A percentile compares a stretch with the other conserved stretches of the same genome.
phyloP scores from a whole-genome alignment of 2,329 filamentous ascomycete species.

The Fusarium tricinctum region DNA sequence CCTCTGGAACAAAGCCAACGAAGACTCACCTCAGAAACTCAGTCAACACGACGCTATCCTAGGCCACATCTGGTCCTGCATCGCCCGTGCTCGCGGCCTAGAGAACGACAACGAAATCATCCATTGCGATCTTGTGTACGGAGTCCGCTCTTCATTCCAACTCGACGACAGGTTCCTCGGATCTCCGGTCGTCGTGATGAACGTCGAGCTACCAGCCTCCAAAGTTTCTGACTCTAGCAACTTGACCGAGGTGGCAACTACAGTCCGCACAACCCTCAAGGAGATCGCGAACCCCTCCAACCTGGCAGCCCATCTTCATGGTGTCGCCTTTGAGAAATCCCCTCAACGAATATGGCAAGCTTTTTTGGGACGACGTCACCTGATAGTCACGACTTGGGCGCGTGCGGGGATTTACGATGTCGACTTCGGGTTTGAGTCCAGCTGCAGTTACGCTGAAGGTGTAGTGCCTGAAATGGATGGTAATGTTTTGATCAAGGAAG shows the following conservation, averaged over 20 bases:
- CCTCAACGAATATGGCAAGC: slow-evolving; percentile 50
- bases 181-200: slow-evolving; percentile 46
- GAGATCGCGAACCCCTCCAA: slow-evolving; percentile 6
- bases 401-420: slow-evolving; percentile 47
- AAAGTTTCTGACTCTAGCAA: background rate
- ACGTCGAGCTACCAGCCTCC: slow-evolving; percentile 36
- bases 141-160: slow-evolving; percentile 30
- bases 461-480: slow-evolving; percentile 46
- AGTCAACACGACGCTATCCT: slow-evolving; percentile 47
- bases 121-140: slow-evolving; percentile 45
- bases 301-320: slow-evolving; percentile 39
- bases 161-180: slow-evolving; percentile 37
- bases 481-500: slow-evolving; percentile 45
- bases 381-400: slow-evolving; percentile 48
- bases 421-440: slow-evolving; percentile 43
- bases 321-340: slow-evolving; percentile 42
- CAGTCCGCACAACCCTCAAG: slow-evolving; percentile 37
- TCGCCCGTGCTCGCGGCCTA: slow-evolving; percentile 40
- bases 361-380: slow-evolving; percentile 44
- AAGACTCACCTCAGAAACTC: background rate
- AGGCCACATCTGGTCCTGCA: slow-evolving; percentile 48
- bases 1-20: slow-evolving; percentile 16
- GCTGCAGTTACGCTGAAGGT: slow-evolving; percentile 41
- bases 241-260: background rate
- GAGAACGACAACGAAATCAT: slow-evolving; percentile 15